phyloP scores from a whole-genome alignment of 2,329 filamentous ascomycete genomes.

The Colletotrichum horii region DNA sequence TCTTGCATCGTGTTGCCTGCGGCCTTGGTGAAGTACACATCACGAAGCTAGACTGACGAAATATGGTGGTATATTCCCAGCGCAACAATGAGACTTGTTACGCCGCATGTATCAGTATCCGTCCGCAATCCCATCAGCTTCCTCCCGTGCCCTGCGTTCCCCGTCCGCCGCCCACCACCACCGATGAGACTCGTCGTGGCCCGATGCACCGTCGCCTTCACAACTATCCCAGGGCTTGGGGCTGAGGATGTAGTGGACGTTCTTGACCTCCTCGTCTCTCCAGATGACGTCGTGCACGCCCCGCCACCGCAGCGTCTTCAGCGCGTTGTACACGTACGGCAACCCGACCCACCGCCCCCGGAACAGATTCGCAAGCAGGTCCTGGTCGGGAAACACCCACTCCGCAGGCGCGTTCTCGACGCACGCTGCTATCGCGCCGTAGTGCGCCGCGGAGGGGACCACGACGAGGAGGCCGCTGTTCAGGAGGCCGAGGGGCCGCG shows the following conservation, averaged over 20 bases:
- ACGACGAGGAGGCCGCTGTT: not conserved
- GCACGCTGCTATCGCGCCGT: not conserved
- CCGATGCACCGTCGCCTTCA: not conserved
- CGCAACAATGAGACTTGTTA: not conserved
- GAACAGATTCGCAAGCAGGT: conserved; percentile 60
- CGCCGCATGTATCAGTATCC: not conserved
- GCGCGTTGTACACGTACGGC: conserved; percentile 66
- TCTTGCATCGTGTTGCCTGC: not conserved
- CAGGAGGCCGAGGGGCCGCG: not conserved
- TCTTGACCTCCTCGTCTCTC: not conserved
- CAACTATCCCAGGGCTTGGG: not conserved
- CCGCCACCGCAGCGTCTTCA: conserved; percentile 60
- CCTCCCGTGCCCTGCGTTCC: not conserved
- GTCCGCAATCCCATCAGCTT: not conserved
- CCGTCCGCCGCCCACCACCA: not conserved
- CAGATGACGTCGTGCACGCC: not conserved
- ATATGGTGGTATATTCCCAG: not conserved
- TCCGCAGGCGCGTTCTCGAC: conserved; percentile 33
- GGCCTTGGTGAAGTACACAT: accelerated
- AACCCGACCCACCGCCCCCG: conserved; percentile 60
- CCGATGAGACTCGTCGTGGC: not conserved
- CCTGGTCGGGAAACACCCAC: conserved; percentile 66
- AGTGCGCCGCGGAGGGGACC: not conserved
- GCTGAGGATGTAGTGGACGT: not conserved
- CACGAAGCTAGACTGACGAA: not conserved